Conservation (phyloP, 176 grass and related monocot genomes). For the Zea luxurians region DNA sequence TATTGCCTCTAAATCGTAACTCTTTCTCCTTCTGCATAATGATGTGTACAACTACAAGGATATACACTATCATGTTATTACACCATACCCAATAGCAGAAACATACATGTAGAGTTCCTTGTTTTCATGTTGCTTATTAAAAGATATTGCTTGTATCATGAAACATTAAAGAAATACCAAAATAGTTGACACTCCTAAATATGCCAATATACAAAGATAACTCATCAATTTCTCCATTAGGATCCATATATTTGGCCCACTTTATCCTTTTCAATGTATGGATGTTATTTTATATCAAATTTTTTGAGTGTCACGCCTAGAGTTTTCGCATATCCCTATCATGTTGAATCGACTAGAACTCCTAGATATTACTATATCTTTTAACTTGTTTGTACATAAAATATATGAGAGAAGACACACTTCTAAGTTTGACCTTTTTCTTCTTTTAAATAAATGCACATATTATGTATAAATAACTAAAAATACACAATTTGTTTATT, state of each 20-base stretch:
- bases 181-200: neutral
- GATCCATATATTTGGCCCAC: neutral
- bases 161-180: neutral
- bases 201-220: neutral
- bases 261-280: neutral
- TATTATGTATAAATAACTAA: neutral
- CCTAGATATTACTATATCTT: neutral
- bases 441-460: neutral
- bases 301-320: too few relatives aligned
- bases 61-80: neutral
- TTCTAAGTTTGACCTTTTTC: neutral
- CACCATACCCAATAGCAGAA: neutral
- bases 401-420: neutral
- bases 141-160: neutral
- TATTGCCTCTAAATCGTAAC: neutral
- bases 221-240: neutral
- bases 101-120: neutral
- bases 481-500: neutral
- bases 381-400: neutral
- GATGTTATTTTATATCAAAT: neutral
- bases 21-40: neutral
- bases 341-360: neutral
- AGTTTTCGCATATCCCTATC: neutral
- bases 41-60: neutral
- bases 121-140: neutral